Evolutionary conservation across 116 monocot species (phyloP).

Genomic region (Iris pallida): DNA sequence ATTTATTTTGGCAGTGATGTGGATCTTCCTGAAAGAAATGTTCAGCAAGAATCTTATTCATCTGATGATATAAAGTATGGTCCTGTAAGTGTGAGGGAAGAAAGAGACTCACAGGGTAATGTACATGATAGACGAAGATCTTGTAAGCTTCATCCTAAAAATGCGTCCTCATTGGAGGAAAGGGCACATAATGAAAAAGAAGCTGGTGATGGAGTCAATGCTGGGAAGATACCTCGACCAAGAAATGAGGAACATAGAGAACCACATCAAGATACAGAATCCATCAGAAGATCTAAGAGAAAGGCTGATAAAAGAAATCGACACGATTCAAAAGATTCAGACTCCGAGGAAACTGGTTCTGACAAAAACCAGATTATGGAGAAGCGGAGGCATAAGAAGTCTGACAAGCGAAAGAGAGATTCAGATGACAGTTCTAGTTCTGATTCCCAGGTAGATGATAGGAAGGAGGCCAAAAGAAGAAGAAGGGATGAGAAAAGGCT

Average conservation of each 20-base stretch:
- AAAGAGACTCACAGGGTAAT: constrained; percentile 10
- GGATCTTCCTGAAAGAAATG: constrained; percentile 17
- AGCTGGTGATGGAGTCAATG: not conserved
- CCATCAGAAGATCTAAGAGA: constrained; percentile 19
- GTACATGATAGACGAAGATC: constrained; percentile 7
- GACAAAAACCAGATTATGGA: constrained; percentile 17
- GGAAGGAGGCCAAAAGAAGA: constrained; percentile 49
- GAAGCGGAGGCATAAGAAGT: constrained; percentile 42
- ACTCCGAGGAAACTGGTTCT: constrained; percentile 34
- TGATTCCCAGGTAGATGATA: constrained; percentile 46
- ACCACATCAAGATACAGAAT: constrained; percentile 14
- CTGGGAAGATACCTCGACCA: constrained; percentile 1
- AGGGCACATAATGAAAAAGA: constrained; percentile 16
- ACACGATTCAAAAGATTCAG: constrained; percentile 21
- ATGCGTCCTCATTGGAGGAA: constrained; percentile 5
- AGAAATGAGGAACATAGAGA: constrained; percentile 24
- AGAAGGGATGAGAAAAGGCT: constrained; percentile 70
- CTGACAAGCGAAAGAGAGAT: constrained; percentile 28
- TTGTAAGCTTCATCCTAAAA: constrained; percentile 14
- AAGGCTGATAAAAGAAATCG: constrained; percentile 10
- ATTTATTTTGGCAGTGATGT: constrained; percentile 30
- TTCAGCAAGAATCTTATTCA: constrained; percentile 18
- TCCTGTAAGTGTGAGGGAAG: constrained; percentile 26
- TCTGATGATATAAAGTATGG: constrained; percentile 44
- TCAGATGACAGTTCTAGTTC: constrained; percentile 38